Evolutionary conservation across 257 asterid species (phyloP), one percentile per base, ranked within the genome.

Genomic region (Haberlea rhodopensis): DNA sequence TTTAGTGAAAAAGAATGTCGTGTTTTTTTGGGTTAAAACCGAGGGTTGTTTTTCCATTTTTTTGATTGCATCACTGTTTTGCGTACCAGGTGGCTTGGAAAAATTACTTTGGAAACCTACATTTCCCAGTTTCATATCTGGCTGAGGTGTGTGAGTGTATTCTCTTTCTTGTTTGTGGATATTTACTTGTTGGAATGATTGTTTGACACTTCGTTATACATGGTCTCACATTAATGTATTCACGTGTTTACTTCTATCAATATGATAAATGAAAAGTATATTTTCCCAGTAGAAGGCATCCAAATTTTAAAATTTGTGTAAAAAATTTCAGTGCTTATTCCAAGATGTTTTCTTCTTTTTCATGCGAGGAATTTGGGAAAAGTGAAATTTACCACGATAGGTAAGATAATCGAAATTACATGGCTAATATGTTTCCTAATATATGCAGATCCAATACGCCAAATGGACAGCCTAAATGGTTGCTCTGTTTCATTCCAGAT

Each of bases 381-480:
- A 10, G 48, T 37, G 48, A 37, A 37, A 37, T 37, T 37, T 37
- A 1, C 18, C 18, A 1, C n/a, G n/a, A n/a, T n/a, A n/a, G n/a
- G n/a, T n/a, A 53, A 64, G 16, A 26, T 20, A 6, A 48, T 34
- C 13, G 28, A 25, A 23, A 45, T 61, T 15, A 31, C 46, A 22
- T 31, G 57, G 61, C 34, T 74, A 70, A 63, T 60, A 13, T 24
- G 58, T 46, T 43, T 69, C 46, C 15, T 32, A 61, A 62, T 18
- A 58, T 40, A 21, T 72, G 78, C 95, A 92, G 99, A 74, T 85
- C 97, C 77, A 85, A 89, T 76, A 62, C 65, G 71, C 87, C 96
- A n/a, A 85, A 89, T 79, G 99, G 99, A 74, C 99, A 92, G 81
- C 99, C 99, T 52, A 92, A 92, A 78, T 89, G 97, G 99, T 82